Conservation (phyloP, 2,329 filamentous ascomycete species). For the Bipolaris bicolor region DNA sequence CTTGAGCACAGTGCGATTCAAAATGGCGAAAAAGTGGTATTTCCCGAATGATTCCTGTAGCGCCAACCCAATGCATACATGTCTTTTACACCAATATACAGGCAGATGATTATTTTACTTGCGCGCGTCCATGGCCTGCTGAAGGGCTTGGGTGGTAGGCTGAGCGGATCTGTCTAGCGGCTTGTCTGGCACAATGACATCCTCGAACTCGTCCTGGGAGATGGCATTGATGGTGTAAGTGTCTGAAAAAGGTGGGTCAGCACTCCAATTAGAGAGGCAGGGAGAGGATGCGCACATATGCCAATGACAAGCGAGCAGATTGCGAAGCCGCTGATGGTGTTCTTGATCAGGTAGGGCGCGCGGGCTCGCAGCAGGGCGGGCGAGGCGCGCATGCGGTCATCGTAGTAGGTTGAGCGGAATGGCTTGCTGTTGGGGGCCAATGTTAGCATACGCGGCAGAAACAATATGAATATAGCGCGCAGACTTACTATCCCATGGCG, state of each 20-base stretch:
- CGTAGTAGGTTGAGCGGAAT: constrained; percentile 85
- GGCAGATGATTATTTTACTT: constrained; percentile 25
- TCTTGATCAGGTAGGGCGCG: constrained; percentile 89
- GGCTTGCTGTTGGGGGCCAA: constrained; percentile 31
- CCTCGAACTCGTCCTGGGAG: constrained; percentile 95
- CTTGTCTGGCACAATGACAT: constrained; percentile 85
- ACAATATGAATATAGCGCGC: too few species aligned
- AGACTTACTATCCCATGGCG: constrained; percentile 47
- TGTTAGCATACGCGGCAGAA: constrained; percentile 17
- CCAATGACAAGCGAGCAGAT: constrained; percentile 77
- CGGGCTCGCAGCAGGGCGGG: constrained; percentile 90
- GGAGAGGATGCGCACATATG: constrained; percentile 70
- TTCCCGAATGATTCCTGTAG: constrained; percentile 26
- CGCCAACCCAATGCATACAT: constrained; percentile 40
- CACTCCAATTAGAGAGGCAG: not conserved
- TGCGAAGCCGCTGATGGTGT: constrained; percentile 78
- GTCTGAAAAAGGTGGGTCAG: constrained; percentile 55
- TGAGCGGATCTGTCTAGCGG: constrained; percentile 58
- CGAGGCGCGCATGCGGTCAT: constrained; percentile 82
- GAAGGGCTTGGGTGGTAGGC: constrained; percentile 37
- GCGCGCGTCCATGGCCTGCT: constrained; percentile 39
- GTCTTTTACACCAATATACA: constrained; percentile 38
- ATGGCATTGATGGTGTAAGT: constrained; percentile 79
- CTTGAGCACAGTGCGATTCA: constrained; percentile 2
- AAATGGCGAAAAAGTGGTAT: constrained; percentile 19